Base-by-base conservation (phyloP, 2,329 filamentous ascomycete genomes). In the Aspergillus novofumigatus region DNA sequence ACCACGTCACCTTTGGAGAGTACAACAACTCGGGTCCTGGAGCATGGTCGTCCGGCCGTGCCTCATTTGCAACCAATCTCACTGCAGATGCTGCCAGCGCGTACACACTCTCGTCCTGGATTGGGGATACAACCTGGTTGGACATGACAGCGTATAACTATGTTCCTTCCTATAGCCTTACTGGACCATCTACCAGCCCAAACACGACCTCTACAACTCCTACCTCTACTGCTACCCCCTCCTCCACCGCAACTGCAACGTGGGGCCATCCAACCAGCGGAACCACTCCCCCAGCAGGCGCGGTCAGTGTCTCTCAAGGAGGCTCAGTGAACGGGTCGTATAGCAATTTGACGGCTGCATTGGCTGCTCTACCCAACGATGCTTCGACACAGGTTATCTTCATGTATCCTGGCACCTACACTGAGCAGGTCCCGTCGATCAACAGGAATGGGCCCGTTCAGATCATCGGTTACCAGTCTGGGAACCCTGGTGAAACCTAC, bases 81-180 rank as follows among this genome's bases (percentile, higher is more conserved):
- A 73, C 69, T 1, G 67, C 65, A 6, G 54, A 66, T 14, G 68
- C 76, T 53, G 76, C 70, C 8, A 59, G 68, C 4, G 55, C 66
- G 2, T 78, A 78, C 53, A 68, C 65, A 3, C 61, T 80, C 38
- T 60, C 61, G 5, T 66, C 65, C n/a, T 77, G 74, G 63, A 69
- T 79, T 49, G 74, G 73, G 14, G 72, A 71, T 47, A 78, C 74
- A 3, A 67, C 71, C 7, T 79, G 76, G 74, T 67, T 79, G 38
- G 76, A 79, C 49, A 68, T 71, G 67, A 69, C 67, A 32, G 73
- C 76, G 2, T 79, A 75, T 57, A 70, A 69, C 44, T 73, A 70
- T 28, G 58, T 62, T 5, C 74, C 76, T 4, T 74, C 72, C 9
- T 77, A 71, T 61, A 64, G 58, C 26, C 60, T 72, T 28, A 58